Evolutionary conservation across 257 asterid species (phyloP).

Genomic region (Solanum chiquidenum): DNA sequence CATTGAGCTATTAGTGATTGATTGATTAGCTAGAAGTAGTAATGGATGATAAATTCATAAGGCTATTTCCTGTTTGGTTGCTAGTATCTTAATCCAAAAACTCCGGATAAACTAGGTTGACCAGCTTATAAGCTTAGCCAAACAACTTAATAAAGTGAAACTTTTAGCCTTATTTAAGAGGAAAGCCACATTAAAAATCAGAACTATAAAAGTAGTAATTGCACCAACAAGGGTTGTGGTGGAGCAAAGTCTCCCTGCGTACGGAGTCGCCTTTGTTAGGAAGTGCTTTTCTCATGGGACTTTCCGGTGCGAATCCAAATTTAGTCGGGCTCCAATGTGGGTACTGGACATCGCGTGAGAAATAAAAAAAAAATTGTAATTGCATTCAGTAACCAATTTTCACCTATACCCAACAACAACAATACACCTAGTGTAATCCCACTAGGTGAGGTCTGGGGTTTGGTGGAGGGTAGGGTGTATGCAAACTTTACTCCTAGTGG

Average conservation of each 20-base stretch:
- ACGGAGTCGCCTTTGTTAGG: too few relatives aligned
- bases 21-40: not conserved
- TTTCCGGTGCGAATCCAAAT: accelerated
- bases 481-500: not conserved
- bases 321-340: not conserved
- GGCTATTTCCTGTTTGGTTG: not conserved
- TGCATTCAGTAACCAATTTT: too few relatives aligned
- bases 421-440: not conserved
- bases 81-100: not conserved
- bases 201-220: not conserved
- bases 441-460: not conserved
- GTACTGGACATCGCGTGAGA: not conserved
- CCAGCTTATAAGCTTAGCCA: not conserved
- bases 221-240: too few relatives aligned
- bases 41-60: not conserved
- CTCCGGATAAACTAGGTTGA: not conserved
- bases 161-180: not conserved
- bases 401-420: too few relatives aligned
- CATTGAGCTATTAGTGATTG: not conserved
- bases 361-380: too few relatives aligned
- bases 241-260: too few relatives aligned
- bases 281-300: too few relatives aligned
- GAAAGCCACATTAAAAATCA: too few relatives aligned
- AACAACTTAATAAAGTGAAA: not conserved
- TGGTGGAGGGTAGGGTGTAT: accelerated